Conservation (phyloP, 768 basidiomycete species). For the Russula brevipes region DNA sequence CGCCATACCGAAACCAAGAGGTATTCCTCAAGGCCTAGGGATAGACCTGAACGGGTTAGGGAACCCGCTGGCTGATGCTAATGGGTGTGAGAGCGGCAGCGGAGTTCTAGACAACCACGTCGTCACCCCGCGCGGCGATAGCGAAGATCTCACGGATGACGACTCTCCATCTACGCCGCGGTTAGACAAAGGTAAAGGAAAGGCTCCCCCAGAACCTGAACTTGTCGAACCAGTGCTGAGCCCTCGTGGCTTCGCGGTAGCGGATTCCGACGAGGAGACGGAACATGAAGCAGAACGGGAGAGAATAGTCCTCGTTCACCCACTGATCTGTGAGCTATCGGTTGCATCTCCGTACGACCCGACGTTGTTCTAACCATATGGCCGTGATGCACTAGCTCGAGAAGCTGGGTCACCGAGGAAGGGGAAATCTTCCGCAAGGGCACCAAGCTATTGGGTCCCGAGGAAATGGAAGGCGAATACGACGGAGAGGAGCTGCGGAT, state of each 20-base stretch:
- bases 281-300: constrained; percentile 41
- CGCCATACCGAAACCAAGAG: constrained; percentile 17
- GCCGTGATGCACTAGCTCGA: constrained; percentile 45
- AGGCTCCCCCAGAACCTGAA: constrained; percentile 63
- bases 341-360: background rate
- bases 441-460: constrained; percentile 67
- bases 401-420: constrained; percentile 87
- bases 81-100: background rate
- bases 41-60: constrained; percentile 17
- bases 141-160: constrained; percentile 27
- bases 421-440: constrained; percentile 96
- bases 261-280: constrained; percentile 40
- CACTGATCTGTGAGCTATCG: constrained; percentile 19
- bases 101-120: background rate
- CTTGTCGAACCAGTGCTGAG: constrained; percentile 66
- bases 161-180: constrained; percentile 51
- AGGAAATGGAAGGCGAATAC: constrained; percentile 87
- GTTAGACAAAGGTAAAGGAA: constrained; percentile 74
- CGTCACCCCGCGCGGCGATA: constrained; percentile 5
- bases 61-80: background rate
- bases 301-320: constrained; percentile 26
- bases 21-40: constrained; percentile 19
- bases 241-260: constrained; percentile 37
- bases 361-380: background rate
- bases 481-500: constrained; percentile 83